Conservation (phyloP, 2,329 filamentous ascomycete species). For the Mycosphaerella arachidis region DNA sequence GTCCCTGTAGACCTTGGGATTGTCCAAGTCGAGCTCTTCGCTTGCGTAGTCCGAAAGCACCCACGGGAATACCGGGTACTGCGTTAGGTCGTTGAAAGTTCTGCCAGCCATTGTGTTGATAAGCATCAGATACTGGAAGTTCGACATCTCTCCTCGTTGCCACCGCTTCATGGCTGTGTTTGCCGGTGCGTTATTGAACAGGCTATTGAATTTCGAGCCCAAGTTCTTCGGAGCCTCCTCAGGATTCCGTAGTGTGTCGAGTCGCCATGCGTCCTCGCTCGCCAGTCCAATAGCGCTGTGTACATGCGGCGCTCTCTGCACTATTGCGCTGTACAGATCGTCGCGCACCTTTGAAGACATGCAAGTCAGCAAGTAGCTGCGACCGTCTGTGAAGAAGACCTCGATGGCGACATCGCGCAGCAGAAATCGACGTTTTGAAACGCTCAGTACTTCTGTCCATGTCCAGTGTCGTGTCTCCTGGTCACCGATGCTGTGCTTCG, state of each 20-base stretch:
- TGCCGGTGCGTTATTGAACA: slow-evolving; percentile 78
- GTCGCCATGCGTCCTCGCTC: slow-evolving; percentile 84
- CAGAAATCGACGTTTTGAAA: slow-evolving; percentile 90
- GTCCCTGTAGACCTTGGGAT: slow-evolving; percentile 83
- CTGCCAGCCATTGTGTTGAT: slow-evolving; percentile 95
- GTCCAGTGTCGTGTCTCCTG: slow-evolving; percentile 87
- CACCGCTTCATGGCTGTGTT: slow-evolving; percentile 84
- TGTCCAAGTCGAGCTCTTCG: slow-evolving; percentile 78
- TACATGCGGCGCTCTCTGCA: slow-evolving; percentile 74
- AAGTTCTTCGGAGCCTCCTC: slow-evolving; percentile 63
- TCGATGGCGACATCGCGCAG: slow-evolving; percentile 97
- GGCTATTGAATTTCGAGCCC: slow-evolving; percentile 83
- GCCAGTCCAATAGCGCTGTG: slow-evolving; percentile 54
- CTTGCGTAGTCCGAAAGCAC: slow-evolving; percentile 93
- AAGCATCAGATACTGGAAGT: slow-evolving; percentile 98
- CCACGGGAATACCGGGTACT: slow-evolving; percentile 98
- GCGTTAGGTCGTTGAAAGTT: slow-evolving; percentile 96
- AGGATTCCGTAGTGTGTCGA: slow-evolving; percentile 73
- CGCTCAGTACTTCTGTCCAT: slow-evolving; percentile 89
- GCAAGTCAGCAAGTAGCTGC: slow-evolving; percentile 87
- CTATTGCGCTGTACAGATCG: slow-evolving; percentile 72
- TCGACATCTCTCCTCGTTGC: slow-evolving; percentile 92
- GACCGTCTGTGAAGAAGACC: slow-evolving; percentile 93
- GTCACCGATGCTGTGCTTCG: slow-evolving; percentile 49
- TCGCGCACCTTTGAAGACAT: slow-evolving; percentile 70